A percentile compares a stretch with the other conserved stretches of the same genome.
phyloP scores from a whole-genome alignment of 2,329 filamentous ascomycete genomes.

The Ophiocordyceps australis region DNA sequence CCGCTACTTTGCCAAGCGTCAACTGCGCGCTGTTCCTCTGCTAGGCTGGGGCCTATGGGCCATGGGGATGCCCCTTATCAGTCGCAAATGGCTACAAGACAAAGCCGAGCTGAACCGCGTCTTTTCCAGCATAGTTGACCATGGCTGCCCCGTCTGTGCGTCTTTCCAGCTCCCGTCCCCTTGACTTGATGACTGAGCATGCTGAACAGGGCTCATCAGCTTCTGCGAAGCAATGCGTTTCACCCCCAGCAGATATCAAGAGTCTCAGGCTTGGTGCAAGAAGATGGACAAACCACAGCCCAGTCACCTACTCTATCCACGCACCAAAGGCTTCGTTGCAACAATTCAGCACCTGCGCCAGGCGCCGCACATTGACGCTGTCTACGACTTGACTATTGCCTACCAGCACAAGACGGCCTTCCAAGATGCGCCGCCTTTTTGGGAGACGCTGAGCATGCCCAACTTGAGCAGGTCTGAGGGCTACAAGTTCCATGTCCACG shows the following conservation, averaged over 20 bases:
- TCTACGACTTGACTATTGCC: conserved; percentile 36
- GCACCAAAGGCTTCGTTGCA: conserved; percentile 41
- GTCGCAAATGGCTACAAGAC: conserved; percentile 38
- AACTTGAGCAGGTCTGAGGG: conserved; percentile 17
- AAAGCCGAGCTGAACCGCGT: conserved; percentile 35
- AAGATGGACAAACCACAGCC: conserved; percentile 29
- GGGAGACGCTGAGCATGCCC: conserved; percentile 27
- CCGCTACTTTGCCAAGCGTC: conserved; percentile 43
- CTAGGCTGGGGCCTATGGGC: conserved; percentile 47
- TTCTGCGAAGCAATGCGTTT: conserved; percentile 47
- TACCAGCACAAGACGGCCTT: conserved; percentile 26
- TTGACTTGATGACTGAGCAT: not conserved
- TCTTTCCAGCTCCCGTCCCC: not conserved
- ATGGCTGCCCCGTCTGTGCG: conserved; percentile 38
- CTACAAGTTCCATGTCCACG: conserved; percentile 31
- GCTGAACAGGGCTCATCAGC: conserved; percentile 36
- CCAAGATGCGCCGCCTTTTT: conserved; percentile 29
- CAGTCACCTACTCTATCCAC: conserved; percentile 38
- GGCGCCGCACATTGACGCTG: conserved; percentile 29
- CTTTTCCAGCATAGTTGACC: conserved; percentile 32
- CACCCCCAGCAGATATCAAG: conserved; percentile 30
- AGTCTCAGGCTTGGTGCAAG: conserved; percentile 32
- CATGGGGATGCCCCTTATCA: conserved; percentile 46
- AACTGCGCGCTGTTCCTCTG: conserved; percentile 39
- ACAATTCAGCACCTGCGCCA: conserved; percentile 35